These are phyloP conservation scores for Elaeis oleifera DNA, from an alignment of 202 grass and related monocot genomes.

Conservation along the genomic window DNA sequence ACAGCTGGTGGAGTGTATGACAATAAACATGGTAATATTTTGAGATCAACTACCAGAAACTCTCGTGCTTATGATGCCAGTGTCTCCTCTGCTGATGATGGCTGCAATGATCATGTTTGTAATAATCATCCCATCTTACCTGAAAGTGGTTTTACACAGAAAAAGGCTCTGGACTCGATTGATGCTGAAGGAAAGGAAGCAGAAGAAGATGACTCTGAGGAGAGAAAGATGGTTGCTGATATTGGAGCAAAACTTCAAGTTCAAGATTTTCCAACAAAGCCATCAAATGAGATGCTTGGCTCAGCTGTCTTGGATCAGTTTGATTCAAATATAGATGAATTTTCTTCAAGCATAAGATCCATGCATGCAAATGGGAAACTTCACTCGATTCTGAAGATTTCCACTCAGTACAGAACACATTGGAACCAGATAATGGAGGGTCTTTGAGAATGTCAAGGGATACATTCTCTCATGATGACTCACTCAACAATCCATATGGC, in stretches of 20 bases:
- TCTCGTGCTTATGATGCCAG: background rate
- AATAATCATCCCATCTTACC: background rate
- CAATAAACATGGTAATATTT: too few species aligned
- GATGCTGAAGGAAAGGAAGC: conserved; percentile 12
- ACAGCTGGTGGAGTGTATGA: conserved; percentile 14
- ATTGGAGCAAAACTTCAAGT: conserved; percentile 25
- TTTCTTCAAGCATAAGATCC: conserved; percentile 5
- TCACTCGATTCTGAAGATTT: conserved; percentile 28
- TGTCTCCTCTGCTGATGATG: conserved; percentile 3
- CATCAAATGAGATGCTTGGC: background rate
- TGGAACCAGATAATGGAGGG: conserved; percentile 5
- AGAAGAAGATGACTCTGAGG: background rate
- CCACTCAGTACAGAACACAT: conserved; percentile 34
- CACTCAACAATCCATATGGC: conserved; percentile 21
- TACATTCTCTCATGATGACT: conserved; percentile 7
- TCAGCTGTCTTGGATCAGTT: background rate
- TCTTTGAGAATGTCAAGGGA: background rate
- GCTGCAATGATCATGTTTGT: background rate
- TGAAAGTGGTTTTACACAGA: background rate
- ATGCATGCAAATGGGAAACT: conserved; percentile 7
- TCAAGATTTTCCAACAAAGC: conserved; percentile 30
- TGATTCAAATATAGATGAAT: background rate
- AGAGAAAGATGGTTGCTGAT: conserved; percentile 21
- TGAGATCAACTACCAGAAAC: too few species aligned
- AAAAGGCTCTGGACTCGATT: conserved; percentile 4